phyloP scores from a whole-genome alignment of 2,329 filamentous ascomycete genomes.

The Penicillium sp. region DNA sequence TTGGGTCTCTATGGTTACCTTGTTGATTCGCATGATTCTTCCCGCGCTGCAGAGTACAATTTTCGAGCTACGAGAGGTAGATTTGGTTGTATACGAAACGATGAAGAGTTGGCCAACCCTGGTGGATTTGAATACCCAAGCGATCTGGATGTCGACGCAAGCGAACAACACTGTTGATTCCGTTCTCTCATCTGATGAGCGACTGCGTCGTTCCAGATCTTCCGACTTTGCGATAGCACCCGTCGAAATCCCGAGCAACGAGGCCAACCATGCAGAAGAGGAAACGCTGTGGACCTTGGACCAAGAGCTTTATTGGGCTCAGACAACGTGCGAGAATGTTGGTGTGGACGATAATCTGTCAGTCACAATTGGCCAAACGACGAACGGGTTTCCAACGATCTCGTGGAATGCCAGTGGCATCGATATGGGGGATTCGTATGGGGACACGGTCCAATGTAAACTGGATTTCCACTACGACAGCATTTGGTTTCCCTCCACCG shows the following conservation, averaged over 20 bases:
- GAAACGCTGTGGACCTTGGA: conserved; percentile 32
- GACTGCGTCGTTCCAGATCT: conserved; percentile 26
- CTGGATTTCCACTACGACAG: conserved; percentile 32
- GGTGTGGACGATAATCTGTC: conserved; percentile 18
- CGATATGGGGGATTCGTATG: conserved; percentile 17
- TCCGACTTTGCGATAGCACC: conserved; percentile 31
- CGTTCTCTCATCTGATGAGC: conserved; percentile 16
- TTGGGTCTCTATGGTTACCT: conserved; percentile 31
- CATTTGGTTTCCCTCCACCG: conserved; percentile 27
- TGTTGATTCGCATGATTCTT: conserved; percentile 33
- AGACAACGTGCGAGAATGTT: conserved; percentile 25
- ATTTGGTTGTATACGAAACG: conserved; percentile 15
- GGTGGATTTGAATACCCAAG: conserved; percentile 29
- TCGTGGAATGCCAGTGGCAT: conserved; percentile 30
- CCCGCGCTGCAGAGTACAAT: conserved; percentile 34
- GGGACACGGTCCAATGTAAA: conserved; percentile 17
- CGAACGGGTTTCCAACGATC: conserved; percentile 14
- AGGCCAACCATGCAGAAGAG: conserved; percentile 17
- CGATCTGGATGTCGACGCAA: conserved; percentile 31
- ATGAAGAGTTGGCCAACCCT: conserved; percentile 32
- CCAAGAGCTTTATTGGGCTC: conserved; percentile 34
- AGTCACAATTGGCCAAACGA: conserved; percentile 22
- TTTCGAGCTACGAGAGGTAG: conserved; percentile 31
- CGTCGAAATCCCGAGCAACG: conserved; percentile 27
- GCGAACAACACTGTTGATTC: conserved; percentile 25